Percentiles rank a stretch among this genome's conserved stretches.
phyloP scores from a whole-genome alignment of 768 basidiomycete species.

The Hortiboletus campestris region DNA sequence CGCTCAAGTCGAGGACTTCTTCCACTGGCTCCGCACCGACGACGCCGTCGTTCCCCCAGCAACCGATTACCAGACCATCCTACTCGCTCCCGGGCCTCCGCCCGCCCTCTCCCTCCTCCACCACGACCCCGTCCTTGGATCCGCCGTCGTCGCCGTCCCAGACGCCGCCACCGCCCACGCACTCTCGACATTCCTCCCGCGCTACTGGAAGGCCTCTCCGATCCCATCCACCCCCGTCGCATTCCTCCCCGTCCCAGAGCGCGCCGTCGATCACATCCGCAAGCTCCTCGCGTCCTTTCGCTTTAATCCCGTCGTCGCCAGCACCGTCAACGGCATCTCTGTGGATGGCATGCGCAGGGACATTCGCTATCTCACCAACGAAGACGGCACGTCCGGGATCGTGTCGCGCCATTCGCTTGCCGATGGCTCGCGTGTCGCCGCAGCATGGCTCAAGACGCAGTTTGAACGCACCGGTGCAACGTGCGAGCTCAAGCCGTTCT shows the following conservation, averaged over 20 bases:
- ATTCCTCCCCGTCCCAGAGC: conserved; percentile 54
- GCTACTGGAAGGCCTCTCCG: conserved; percentile 67
- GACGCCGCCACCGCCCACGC: conserved; percentile 37
- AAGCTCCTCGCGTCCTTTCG: conserved; percentile 55
- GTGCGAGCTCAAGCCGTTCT: conserved; percentile 68
- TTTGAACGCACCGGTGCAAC: conserved; percentile 75
- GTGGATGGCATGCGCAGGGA: conserved; percentile 63
- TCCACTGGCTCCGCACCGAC: conserved; percentile 30
- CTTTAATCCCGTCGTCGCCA: conserved; percentile 69
- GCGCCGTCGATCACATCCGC: conserved; percentile 54
- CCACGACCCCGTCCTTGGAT: conserved; percentile 32
- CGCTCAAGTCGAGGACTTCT: conserved; percentile 37
- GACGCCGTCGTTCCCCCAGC: conserved; percentile 9
- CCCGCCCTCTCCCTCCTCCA: conserved; percentile 39
- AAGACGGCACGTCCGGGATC: conserved; percentile 70
- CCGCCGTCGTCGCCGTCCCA: conserved; percentile 50
- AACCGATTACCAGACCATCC: conserved; percentile 19
- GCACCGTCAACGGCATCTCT: conserved; percentile 67
- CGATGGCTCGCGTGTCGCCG: conserved; percentile 42
- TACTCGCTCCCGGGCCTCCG: conserved; percentile 5
- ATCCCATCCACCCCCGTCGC: conserved; percentile 51
- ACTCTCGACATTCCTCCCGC: conserved; percentile 66
- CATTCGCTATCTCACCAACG: conserved; percentile 82
- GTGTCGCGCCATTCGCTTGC: conserved; percentile 84
- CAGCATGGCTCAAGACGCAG: conserved; percentile 51